Percentiles rank a stretch among this genome's conserved stretches.
These are phyloP conservation scores for Monosporascus sp. DNA, from an alignment of 2,329 filamentous ascomycete genomes.

Conservation along the genomic window DNA sequence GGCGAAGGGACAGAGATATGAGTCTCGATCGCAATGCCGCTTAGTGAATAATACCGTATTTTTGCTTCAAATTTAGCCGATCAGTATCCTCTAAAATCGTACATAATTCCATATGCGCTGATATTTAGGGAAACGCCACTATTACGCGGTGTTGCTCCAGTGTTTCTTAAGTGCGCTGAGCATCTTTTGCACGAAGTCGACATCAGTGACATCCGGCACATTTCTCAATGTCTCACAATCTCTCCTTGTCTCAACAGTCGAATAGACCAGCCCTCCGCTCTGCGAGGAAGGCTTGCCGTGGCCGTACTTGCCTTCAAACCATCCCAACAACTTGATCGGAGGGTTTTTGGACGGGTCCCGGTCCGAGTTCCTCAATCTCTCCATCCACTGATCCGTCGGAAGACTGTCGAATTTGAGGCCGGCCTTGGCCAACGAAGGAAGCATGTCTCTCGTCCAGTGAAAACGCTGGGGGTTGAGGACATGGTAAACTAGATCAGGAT, in stretches of 20 bases:
- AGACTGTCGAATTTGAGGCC: constrained; percentile 41
- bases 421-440: constrained; percentile 41
- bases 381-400: constrained; percentile 38
- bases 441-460: constrained; percentile 46
- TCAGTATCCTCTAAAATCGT: too few relatives aligned
- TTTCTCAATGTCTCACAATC: not conserved
- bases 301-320: constrained; percentile 47
- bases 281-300: constrained; percentile 26
- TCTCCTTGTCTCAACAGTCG: not conserved
- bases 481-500: constrained; percentile 37
- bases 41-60: too few relatives aligned
- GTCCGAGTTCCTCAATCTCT: constrained; percentile 37
- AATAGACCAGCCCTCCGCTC: not conserved
- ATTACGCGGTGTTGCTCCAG: not conserved
- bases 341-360: constrained; percentile 44
- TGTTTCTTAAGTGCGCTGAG: not conserved
- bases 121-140: too few relatives aligned
- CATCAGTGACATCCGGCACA: not conserved
- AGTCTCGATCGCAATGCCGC: too few relatives aligned
- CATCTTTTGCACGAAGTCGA: not conserved
- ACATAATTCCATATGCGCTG: too few relatives aligned
- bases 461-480: constrained; percentile 44
- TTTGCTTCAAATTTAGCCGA: too few relatives aligned
- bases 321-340: constrained; percentile 45
- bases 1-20: too few relatives aligned